Percentiles rank a stretch among this genome's conserved stretches.
These are phyloP conservation scores for Pterulicium gracile DNA, from an alignment of 1,284 basidiomycete species.

Conservation along the genomic window DNA sequence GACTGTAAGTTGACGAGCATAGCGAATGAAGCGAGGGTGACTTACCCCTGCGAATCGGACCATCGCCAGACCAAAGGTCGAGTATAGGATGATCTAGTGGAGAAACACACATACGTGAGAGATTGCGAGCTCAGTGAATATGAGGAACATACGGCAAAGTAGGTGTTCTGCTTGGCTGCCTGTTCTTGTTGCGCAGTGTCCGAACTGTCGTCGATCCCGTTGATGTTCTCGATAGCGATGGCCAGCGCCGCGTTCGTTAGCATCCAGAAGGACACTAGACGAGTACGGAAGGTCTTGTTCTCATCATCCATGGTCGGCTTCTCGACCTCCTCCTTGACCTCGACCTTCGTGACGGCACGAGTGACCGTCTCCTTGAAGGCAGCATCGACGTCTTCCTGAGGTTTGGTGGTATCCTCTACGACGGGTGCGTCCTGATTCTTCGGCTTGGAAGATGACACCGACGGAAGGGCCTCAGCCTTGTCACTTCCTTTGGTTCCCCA, in stretches of 20 bases:
- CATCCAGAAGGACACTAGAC: constrained; percentile 82
- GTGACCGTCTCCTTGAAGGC: constrained; percentile 91
- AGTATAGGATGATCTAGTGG: constrained; percentile 66
- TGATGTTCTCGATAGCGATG: constrained; percentile 77
- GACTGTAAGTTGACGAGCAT: not conserved
- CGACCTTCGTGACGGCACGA: constrained; percentile 80
- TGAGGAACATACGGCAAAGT: constrained; percentile 40
- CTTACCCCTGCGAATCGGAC: constrained; percentile 80
- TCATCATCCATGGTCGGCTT: constrained; percentile 85
- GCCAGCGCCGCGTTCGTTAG: constrained; percentile 72
- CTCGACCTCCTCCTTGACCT: constrained; percentile 59
- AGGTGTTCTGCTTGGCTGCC: constrained; percentile 55
- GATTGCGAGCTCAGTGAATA: too few species aligned
- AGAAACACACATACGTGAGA: too few species aligned
- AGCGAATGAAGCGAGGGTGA: constrained; percentile 13
- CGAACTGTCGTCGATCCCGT: constrained; percentile 44
- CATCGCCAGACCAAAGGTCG: constrained; percentile 74
- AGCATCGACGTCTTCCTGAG: constrained; percentile 86
- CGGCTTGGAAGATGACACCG: constrained; percentile 75
- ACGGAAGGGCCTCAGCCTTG: constrained; percentile 90
- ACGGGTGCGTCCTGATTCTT: constrained; percentile 69
- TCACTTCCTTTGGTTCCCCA: constrained; percentile 97
- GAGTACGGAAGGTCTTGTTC: constrained; percentile 91
- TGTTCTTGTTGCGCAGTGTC: constrained; percentile 30
- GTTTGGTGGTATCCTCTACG: constrained; percentile 73